These are phyloP conservation scores for Agrocybe praecox DNA, from an alignment of 768 basidiomycete genomes.

Conservation along the genomic window DNA sequence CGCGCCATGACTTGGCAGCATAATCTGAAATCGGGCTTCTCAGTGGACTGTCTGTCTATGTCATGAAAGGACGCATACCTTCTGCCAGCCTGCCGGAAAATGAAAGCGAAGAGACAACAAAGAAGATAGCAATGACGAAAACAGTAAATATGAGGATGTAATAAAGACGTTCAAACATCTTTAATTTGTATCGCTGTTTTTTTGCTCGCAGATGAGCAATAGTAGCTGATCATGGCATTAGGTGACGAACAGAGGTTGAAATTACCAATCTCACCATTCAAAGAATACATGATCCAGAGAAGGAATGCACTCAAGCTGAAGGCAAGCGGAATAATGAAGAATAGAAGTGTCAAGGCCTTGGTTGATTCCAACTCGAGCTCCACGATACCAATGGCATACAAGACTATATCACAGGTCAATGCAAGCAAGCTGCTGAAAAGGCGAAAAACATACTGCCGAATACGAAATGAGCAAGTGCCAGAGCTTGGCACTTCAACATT, in stretches of 20 bases:
- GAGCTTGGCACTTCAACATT: slow-evolving; percentile 81
- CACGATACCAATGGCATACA: slow-evolving; percentile 95
- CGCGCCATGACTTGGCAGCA: slow-evolving; percentile 86
- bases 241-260: neutral
- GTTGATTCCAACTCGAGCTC: slow-evolving; percentile 91
- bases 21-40: no score
- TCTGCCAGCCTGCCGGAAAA: slow-evolving; percentile 92
- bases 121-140: slow-evolving; percentile 83
- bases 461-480: slow-evolving; percentile 86
- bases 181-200: slow-evolving; percentile 84
- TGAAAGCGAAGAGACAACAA: slow-evolving; percentile 88
- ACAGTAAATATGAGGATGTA: slow-evolving; percentile 84
- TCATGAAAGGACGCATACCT: slow-evolving; percentile 46
- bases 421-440: neutral
- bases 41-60: no score
- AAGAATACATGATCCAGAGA: slow-evolving; percentile 91
- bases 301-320: slow-evolving; percentile 96
- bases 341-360: slow-evolving; percentile 77
- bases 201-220: slow-evolving; percentile 83
- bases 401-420: slow-evolving; percentile 42
- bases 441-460: slow-evolving; percentile 77
- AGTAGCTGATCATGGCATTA: slow-evolving; percentile 56
- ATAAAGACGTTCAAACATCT: slow-evolving; percentile 88
- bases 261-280: slow-evolving; percentile 67
- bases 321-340: slow-evolving; percentile 93